phyloP scores from a whole-genome alignment of 2,329 filamentous ascomycete genomes.

The Fusarium guadeloupense region DNA sequence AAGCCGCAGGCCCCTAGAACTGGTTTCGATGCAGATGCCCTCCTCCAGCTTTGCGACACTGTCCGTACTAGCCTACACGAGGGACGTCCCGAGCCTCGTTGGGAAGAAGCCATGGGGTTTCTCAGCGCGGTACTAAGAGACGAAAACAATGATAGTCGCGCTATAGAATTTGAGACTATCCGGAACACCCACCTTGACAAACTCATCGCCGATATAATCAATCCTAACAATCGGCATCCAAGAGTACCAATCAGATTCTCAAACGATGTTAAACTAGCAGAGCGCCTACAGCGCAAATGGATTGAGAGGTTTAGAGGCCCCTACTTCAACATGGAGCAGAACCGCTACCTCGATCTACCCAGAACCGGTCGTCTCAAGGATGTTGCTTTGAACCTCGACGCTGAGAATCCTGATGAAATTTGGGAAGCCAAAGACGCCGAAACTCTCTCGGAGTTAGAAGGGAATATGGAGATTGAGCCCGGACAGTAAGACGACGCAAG shows the following conservation, averaged over 20 bases:
- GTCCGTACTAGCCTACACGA: constrained; percentile 50
- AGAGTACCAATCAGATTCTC: constrained; percentile 46
- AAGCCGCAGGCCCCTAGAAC: constrained; percentile 3
- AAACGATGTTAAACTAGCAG: constrained; percentile 49
- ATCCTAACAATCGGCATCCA: constrained; percentile 42
- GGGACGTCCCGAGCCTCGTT: constrained; percentile 46
- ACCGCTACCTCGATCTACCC: constrained; percentile 50
- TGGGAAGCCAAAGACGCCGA: constrained; percentile 51
- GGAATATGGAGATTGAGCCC: constrained; percentile 54
- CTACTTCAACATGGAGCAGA: constrained; percentile 58
- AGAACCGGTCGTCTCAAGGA: constrained; percentile 53
- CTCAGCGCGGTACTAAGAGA: constrained; percentile 52
- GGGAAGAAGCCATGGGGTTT: constrained; percentile 51
- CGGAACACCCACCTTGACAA: constrained; percentile 54
- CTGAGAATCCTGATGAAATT: constrained; percentile 44
- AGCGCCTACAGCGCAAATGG: constrained; percentile 56
- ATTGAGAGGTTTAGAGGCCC: constrained; percentile 54
- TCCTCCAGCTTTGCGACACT: constrained; percentile 54
- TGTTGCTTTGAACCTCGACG: constrained; percentile 50
- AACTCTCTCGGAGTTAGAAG: constrained; percentile 53
- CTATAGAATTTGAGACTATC: constrained; percentile 53
- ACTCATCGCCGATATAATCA: constrained; percentile 54
- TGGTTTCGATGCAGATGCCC: constrained; percentile 26
- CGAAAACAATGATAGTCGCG: constrained; percentile 49
- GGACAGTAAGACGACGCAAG: constrained; percentile 58